phyloP scores from a whole-genome alignment of 208 protist genomes.

The Acanthamoeba quina region DNA sequence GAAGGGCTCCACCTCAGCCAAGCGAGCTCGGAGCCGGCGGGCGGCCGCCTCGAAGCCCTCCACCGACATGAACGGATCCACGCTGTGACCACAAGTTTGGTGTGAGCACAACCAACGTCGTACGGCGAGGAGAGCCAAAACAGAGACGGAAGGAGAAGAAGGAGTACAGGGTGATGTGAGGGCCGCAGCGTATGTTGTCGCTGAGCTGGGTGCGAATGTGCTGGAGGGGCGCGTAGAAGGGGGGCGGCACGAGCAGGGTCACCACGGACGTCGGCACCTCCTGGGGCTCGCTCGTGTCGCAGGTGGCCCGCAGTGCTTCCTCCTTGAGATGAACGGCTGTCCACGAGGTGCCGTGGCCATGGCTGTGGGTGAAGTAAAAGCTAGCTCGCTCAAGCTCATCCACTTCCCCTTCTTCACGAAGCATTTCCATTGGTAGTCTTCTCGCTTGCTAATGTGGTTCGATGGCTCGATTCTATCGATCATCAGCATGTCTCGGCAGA shows the following conservation, averaged over 20 bases:
- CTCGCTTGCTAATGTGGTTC: too few species aligned
- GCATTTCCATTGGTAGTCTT: too few species aligned
- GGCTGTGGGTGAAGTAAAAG: background rate
- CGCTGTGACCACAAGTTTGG: background rate
- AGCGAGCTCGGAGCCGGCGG: background rate
- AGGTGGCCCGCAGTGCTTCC: background rate
- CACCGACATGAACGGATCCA: constrained; percentile 8
- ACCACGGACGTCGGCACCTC: background rate
- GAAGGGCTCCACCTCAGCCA: background rate
- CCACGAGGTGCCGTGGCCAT: background rate
- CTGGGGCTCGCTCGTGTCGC: background rate
- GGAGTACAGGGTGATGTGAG: constrained; percentile 10
- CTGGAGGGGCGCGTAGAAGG: constrained; percentile 28
- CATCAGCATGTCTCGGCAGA: too few species aligned
- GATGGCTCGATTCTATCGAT: too few species aligned
- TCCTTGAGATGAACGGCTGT: background rate
- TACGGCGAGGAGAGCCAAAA: too few species aligned
- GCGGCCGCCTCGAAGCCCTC: background rate
- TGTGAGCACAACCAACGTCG: background rate
- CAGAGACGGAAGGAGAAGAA: too few species aligned
- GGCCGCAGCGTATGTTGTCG: background rate
- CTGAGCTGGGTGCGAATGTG: background rate
- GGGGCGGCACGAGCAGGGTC: constrained; percentile 12
- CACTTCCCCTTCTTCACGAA: background rate
- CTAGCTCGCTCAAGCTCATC: background rate